These are phyloP conservation scores for Smallanthus sonchifolius DNA, from an alignment of 129 eudicot species.

Conservation along the genomic window DNA sequence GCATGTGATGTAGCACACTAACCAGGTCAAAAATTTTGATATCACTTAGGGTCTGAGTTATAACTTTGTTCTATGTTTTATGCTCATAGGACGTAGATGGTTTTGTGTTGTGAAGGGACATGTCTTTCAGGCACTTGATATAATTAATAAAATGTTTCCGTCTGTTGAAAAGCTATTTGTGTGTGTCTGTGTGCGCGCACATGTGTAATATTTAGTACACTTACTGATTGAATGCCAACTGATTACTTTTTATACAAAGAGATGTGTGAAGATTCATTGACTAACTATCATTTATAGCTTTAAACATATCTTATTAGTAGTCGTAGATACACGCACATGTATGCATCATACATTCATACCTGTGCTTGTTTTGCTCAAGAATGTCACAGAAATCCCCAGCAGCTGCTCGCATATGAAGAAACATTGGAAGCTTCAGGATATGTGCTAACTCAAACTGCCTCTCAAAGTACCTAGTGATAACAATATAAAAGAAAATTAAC, in stretches of 20 bases:
- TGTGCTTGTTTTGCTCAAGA: constrained; percentile 67
- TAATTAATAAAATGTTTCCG: background rate
- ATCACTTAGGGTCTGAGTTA: background rate
- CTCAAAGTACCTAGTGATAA: constrained; percentile 67
- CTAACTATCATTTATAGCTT: background rate
- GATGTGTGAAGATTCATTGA: background rate
- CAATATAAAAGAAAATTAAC: background rate
- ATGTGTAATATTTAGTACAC: background rate
- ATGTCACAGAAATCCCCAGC: constrained; percentile 85
- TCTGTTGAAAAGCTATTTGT: background rate
- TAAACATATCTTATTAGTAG: background rate
- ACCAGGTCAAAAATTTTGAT: too few relatives aligned
- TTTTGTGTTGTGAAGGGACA: background rate
- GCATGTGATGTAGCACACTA: too few relatives aligned
- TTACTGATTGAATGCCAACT: background rate
- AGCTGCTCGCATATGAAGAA: constrained; percentile 98
- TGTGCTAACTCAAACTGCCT: constrained; percentile 93
- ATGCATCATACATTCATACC: constrained; percentile 38
- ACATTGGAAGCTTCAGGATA: constrained; percentile 88
- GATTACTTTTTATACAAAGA: background rate
- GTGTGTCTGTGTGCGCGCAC: too few relatives aligned
- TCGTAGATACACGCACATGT: background rate
- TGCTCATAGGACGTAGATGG: background rate
- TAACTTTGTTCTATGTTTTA: background rate
- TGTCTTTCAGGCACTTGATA: background rate